Conservation (phyloP, 176 grass and related monocot genomes). For the Triticum dicoccoides region DNA sequence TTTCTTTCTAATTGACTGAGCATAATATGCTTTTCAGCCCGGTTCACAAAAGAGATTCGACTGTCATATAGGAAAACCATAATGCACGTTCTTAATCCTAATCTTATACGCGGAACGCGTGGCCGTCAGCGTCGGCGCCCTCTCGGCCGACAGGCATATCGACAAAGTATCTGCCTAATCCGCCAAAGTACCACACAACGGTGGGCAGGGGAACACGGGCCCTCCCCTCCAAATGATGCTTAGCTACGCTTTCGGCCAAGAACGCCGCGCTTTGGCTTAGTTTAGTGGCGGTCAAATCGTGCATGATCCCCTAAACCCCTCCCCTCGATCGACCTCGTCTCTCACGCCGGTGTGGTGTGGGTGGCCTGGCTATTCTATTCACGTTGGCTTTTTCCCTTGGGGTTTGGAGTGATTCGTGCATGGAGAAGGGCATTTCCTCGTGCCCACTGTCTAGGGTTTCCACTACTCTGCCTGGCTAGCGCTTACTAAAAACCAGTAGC, state of each 20-base stretch:
- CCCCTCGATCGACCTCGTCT: conserved; percentile 35
- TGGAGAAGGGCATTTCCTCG: conserved; percentile 25
- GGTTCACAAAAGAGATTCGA: not conserved
- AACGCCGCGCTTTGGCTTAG: conserved; percentile 19
- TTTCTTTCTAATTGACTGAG: not conserved
- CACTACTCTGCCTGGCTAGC: not conserved
- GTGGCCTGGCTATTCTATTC: not conserved
- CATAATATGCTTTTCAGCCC: not conserved
- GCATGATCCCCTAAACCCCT: conserved; percentile 56
- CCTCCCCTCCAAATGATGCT: conserved; percentile 27
- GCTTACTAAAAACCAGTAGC: not conserved
- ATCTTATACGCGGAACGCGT: not conserved
- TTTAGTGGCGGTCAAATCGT: conserved; percentile 43
- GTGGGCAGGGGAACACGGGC: conserved; percentile 12
- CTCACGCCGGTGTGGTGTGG: not conserved
- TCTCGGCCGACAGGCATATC: conserved; percentile 45
- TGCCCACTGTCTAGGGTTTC: conserved; percentile 44
- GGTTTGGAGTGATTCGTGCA: conserved; percentile 12
- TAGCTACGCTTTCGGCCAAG: conserved; percentile 42
- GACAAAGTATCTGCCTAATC: conserved; percentile 30
- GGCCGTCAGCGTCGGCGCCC: conserved; percentile 8
- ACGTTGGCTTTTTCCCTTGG: conserved; percentile 4
- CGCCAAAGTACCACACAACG: not conserved
- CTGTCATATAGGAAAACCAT: not conserved
- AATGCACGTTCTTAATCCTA: not conserved